These are phyloP conservation scores for Candolleomyces aberdarensis DNA, from an alignment of 768 basidiomycete genomes.

Conservation along the genomic window DNA sequence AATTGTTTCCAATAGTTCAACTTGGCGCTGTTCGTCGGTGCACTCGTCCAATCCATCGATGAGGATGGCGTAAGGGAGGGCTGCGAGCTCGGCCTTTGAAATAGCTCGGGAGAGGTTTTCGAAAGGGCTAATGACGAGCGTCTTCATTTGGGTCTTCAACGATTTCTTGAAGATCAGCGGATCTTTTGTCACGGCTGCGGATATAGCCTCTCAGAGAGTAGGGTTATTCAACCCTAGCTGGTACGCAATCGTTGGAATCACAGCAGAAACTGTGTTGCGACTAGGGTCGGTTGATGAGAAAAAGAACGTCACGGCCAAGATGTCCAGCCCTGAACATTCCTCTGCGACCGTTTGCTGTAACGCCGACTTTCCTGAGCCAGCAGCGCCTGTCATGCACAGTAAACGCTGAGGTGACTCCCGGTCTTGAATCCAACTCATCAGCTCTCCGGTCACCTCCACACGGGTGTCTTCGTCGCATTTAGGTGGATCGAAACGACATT, in stretches of 20 bases:
- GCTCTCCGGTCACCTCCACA: background rate
- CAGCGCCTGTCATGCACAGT: slow-evolving; percentile 3
- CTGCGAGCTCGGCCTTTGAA: background rate
- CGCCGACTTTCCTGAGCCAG: slow-evolving; percentile 4
- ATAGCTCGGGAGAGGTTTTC: background rate
- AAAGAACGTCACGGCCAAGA: slow-evolving; percentile 2
- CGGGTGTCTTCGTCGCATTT: slow-evolving; percentile 4
- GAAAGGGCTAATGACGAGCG: slow-evolving; percentile 5
- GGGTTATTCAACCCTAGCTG: slow-evolving; percentile 1
- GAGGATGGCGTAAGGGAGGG: background rate
- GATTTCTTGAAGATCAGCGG: background rate
- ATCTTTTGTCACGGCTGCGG: background rate
- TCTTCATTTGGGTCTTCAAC: slow-evolving; percentile 4
- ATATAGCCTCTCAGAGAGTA: background rate
- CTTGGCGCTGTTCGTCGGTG: background rate
- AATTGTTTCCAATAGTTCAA: background rate
- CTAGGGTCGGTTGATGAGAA: background rate
- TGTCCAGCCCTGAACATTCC: background rate
- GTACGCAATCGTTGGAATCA: slow-evolving; percentile 11
- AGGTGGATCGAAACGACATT: background rate
- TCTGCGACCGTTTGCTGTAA: background rate
- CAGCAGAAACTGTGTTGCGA: background rate
- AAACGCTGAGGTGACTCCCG: background rate
- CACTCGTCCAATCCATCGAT: slow-evolving; percentile 16
- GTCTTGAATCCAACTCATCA: background rate